Percentiles rank a stretch among this genome's conserved stretches.
These are phyloP conservation scores for Coemansia sp. DNA, from an alignment of 371 early-diverging fungal genomes.

Conservation along the genomic window DNA sequence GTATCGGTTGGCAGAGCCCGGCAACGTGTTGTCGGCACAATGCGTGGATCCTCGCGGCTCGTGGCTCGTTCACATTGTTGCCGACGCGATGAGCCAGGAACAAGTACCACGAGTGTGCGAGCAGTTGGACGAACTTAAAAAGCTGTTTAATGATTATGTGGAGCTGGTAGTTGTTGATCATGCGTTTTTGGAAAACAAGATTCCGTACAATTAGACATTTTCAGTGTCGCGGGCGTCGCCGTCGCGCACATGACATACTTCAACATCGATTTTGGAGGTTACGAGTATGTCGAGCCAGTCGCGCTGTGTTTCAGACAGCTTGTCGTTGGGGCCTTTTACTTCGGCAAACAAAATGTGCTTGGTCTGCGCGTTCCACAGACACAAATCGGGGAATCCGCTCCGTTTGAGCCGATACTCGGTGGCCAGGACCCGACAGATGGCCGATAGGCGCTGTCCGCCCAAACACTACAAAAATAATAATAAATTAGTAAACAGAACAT, in stretches of 20 bases:
- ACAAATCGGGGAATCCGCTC: conserved; percentile 73
- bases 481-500: too few species aligned
- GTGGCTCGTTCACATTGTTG: conserved; percentile 48
- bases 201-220: conserved; percentile 29
- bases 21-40: conserved; percentile 23
- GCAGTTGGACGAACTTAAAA: conserved; percentile 46
- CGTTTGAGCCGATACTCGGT: conserved; percentile 65
- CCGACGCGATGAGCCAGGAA: conserved; percentile 47
- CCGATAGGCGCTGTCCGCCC: conserved; percentile 58
- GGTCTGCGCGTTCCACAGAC: conserved; percentile 64
- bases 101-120: conserved; percentile 46
- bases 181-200: conserved; percentile 47
- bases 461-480: conserved; percentile 55
- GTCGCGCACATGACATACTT: conserved; percentile 63
- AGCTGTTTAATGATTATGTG: conserved; percentile 43
- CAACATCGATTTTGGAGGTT: conserved; percentile 59
- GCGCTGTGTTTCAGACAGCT: conserved; percentile 71
- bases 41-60: conserved; percentile 33
- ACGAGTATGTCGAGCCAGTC: conserved; percentile 69
- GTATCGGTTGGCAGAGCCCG: conserved; percentile 18
- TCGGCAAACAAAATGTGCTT: conserved; percentile 66
- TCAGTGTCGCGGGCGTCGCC: conserved; percentile 33
- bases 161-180: conserved; percentile 52
- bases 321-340: conserved; percentile 78
- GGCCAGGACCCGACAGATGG: conserved; percentile 62